Evolutionary conservation across 2,329 filamentous ascomycete genomes (phyloP), one percentile per base, ranked within the genome.

Genomic region (Ceratocystis harringtonii): DNA sequence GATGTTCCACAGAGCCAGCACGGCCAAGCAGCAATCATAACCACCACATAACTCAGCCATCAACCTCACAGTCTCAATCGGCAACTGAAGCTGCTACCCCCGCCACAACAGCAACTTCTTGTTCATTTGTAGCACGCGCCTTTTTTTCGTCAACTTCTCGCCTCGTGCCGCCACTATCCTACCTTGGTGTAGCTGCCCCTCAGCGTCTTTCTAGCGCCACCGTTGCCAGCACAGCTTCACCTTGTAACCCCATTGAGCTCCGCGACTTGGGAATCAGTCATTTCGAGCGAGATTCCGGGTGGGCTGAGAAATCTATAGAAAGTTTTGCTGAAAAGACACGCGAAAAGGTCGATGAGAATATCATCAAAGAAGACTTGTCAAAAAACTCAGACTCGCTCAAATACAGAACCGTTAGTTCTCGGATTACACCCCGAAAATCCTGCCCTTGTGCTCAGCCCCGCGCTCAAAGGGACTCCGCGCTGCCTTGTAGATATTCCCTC

Each of bases 181-280:
- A 12, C 28, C 60, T 15, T 19, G 41, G 22, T 32, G n/a, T 15
- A 17, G 12, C 7, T 10, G n/a, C 41, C 36, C 6, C 32, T 22
- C 28, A 19, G 17, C 22, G 60, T 32, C 32, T 15, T 25, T 5
- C 60, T 17, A 2, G 32, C 36, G 8, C 32, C 41, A 32, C 57
- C 30, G 10, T n/a, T 52, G n/a, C 48, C n/a, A 25, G n/a, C 7
- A 57, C 43, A 58, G 30, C 19, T n/a, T 36, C 63, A 41, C 63
- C 28, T 19, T 19, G 30, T 25, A 64, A 36, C 52, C 63, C 63
- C 8, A 64, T 64, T 17, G 41, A 64, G 52, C 55, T 64, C n/a
- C 50, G 50, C 5, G 63, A 64, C 41, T 60, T 48, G 3, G 17
- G 19, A 17, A 15, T 10, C 45, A 22, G 19, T 0, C 45, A 22